Conservation (phyloP, 805 yeast species). For the Wickerhamomyces xylosicus region DNA sequence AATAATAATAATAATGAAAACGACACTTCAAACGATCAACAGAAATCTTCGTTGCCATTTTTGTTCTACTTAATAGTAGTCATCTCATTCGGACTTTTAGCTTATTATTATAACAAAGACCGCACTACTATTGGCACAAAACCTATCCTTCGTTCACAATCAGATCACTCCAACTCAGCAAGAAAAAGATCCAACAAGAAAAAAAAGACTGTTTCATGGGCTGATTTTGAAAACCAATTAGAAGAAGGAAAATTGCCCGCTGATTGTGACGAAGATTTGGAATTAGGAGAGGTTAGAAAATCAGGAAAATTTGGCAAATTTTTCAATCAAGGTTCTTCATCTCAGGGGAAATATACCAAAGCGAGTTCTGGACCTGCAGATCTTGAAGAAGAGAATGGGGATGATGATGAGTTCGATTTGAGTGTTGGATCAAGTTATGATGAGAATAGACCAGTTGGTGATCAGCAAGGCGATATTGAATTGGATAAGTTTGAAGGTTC, state of each 20-base stretch:
- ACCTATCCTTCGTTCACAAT: not conserved
- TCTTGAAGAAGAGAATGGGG: too few relatives aligned
- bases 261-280: too few relatives aligned
- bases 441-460: not conserved
- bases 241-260: constrained; percentile 10
- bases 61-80: constrained; percentile 13
- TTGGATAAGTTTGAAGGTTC: constrained; percentile 4
- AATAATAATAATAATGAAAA: constrained; percentile 2
- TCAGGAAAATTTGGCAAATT: constrained; percentile 10
- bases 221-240: constrained; percentile 18
- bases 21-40: constrained; percentile 1
- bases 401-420: constrained; percentile 4
- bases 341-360: constrained; percentile 9
- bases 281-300: not conserved
- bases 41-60: constrained; percentile 16
- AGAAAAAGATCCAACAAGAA: constrained; percentile 2
- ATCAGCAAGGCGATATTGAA: constrained; percentile 14
- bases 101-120: constrained; percentile 12
- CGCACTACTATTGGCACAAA: constrained; percentile 7
- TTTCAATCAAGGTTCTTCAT: constrained; percentile 9
- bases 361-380: not conserved
- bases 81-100: constrained; percentile 10
- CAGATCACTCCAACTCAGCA: constrained; percentile 12
- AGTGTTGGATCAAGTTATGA: not conserved
- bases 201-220: constrained; percentile 26